phyloP scores from a whole-genome alignment of 2,329 filamentous ascomycete genomes.

The Epichloe sibirici region DNA sequence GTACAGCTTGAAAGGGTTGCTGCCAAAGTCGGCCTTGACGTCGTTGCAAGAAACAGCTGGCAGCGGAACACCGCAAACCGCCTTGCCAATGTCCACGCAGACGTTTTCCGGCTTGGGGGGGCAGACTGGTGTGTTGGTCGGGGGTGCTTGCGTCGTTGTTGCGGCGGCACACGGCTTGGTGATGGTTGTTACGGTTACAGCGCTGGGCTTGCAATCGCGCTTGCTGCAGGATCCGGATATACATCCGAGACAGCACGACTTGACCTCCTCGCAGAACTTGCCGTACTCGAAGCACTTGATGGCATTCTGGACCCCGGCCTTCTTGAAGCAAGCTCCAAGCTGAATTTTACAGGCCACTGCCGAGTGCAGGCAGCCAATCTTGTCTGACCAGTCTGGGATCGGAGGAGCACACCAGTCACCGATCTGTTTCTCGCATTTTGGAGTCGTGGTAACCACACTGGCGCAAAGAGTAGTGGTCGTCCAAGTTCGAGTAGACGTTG shows the following conservation, averaged over 20 bases:
- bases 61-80: background rate
- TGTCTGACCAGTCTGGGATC: background rate
- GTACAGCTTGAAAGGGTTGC: background rate
- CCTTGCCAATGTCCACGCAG: background rate
- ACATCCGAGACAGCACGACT: background rate
- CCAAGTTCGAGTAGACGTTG: background rate
- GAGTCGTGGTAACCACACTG: background rate
- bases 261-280: background rate
- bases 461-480: background rate
- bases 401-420: background rate
- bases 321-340: background rate
- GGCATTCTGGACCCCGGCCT: background rate
- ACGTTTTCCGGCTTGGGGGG: background rate
- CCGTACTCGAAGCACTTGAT: background rate
- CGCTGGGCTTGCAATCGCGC: background rate
- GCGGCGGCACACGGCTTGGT: background rate
- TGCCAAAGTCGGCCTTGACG: background rate
- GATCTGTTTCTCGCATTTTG: background rate
- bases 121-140: background rate
- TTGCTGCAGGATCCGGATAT: background rate
- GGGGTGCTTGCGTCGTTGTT: background rate
- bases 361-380: background rate
- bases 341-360: background rate
- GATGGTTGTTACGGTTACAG: background rate
- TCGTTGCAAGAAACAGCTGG: background rate